phyloP scores from a whole-genome alignment of 1,284 basidiomycete species.

The Heterobasidion irregulare region DNA sequence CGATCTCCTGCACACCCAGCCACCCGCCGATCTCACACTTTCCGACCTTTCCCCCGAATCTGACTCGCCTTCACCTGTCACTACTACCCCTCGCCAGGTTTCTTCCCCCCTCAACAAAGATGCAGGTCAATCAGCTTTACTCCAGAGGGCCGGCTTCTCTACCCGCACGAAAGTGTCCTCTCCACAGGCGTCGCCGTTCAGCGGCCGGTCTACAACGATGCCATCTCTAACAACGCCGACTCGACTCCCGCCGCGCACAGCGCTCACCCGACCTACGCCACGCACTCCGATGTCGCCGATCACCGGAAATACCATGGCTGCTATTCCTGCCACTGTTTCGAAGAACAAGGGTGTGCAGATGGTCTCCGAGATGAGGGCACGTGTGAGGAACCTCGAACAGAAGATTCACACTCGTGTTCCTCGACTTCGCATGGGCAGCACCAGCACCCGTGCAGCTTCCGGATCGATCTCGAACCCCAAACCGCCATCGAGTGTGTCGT shows the following conservation, averaged over 20 bases:
- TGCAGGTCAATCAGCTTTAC: conserved; percentile 36
- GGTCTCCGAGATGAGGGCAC: conserved; percentile 81
- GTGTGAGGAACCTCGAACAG: conserved; percentile 72
- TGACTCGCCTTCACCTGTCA: conserved; percentile 13
- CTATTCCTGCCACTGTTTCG: conserved; percentile 32
- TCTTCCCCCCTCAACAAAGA: conserved; percentile 27
- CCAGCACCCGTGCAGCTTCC: conserved; percentile 33
- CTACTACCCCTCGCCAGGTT: conserved; percentile 23
- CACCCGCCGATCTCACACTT: conserved; percentile 53
- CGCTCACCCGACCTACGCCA: conserved; percentile 33
- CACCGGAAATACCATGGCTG: conserved; percentile 30
- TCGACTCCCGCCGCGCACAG: conserved; percentile 35
- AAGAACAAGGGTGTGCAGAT: conserved; percentile 79
- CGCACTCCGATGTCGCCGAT: conserved; percentile 35
- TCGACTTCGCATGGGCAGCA: conserved; percentile 69
- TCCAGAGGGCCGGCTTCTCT: conserved; percentile 43
- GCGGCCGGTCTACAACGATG: conserved; percentile 51
- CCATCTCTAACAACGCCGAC: conserved; percentile 36
- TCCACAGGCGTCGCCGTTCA: conserved; percentile 33
- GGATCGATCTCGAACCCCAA: conserved; percentile 20
- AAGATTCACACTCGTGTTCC: conserved; percentile 80
- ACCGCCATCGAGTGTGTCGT: conserved; percentile 12
- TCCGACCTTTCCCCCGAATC: conserved; percentile 48
- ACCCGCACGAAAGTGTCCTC: conserved; percentile 32
- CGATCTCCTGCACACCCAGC: conserved; percentile 46